phyloP scores from a whole-genome alignment of 495 filamentous ascomycete genomes.

The Parathielavia appendiculata region DNA sequence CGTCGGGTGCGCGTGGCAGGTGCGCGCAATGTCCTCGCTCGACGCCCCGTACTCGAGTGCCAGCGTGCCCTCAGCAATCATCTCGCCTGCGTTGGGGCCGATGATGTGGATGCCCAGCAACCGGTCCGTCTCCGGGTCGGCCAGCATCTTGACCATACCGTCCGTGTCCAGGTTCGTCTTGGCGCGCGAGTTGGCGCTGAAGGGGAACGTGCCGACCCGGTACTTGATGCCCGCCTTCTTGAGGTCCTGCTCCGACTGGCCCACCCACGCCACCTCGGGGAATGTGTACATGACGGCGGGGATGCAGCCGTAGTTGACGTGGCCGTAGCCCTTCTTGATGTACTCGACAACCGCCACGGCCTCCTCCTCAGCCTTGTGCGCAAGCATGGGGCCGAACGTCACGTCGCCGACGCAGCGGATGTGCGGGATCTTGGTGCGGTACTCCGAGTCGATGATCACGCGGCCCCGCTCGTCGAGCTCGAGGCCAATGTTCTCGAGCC shows the following conservation, averaged over 20 bases:
- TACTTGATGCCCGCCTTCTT: slow-evolving; percentile 87
- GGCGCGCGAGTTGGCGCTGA: slow-evolving; percentile 92
- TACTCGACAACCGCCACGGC: slow-evolving; percentile 90
- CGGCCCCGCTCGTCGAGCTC: slow-evolving; percentile 92
- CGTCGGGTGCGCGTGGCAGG: slow-evolving; percentile 95
- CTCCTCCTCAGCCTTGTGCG: slow-evolving; percentile 99
- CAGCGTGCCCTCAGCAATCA: slow-evolving; percentile 96
- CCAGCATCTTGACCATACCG: slow-evolving; percentile 93
- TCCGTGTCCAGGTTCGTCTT: slow-evolving; percentile 99
- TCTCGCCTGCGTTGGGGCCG: slow-evolving; percentile 92
- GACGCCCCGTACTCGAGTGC: slow-evolving; percentile 95
- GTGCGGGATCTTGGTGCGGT: slow-evolving; percentile 93
- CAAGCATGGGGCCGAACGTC: slow-evolving; percentile 98
- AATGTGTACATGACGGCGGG: slow-evolving; percentile 99
- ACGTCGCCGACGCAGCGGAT: slow-evolving; percentile 95
- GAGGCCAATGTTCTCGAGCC: slow-evolving; percentile 87
- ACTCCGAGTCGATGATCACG: slow-evolving; percentile 94
- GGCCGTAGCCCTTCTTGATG: slow-evolving; percentile 93
- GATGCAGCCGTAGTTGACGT: slow-evolving; percentile 98
- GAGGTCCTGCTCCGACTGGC: slow-evolving; percentile 93
- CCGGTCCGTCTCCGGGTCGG: slow-evolving; percentile 93
- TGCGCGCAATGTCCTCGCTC: slow-evolving; percentile 90
- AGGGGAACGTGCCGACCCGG: slow-evolving; percentile 88
- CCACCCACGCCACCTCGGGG: slow-evolving; percentile 98
- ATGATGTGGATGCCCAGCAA: slow-evolving; percentile 95